Evolutionary conservation across 257 asterid genomes (phyloP).

Genomic region (Apocynum venetum): DNA sequence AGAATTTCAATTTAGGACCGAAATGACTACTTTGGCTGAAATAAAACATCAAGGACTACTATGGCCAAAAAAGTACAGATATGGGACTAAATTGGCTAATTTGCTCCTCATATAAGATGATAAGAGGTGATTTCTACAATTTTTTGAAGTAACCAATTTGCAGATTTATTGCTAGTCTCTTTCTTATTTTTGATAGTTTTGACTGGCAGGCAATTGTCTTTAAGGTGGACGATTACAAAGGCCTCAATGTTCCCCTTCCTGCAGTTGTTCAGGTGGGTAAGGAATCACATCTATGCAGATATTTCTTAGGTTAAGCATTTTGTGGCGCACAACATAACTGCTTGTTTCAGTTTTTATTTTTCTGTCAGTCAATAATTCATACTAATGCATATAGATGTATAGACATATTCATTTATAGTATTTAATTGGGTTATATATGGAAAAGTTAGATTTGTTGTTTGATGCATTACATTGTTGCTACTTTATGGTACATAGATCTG

Average conservation of each 20-base stretch:
- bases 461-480: not conserved
- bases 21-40: no score
- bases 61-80: no score
- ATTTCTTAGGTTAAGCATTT: not conserved
- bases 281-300: conserved; percentile 15
- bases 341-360: not conserved
- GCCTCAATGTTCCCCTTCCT: conserved; percentile 87
- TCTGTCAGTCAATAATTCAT: not conserved
- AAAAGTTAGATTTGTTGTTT: not conserved
- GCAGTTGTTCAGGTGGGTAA: conserved; percentile 77
- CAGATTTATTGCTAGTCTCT: conserved; percentile 3
- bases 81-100: no score
- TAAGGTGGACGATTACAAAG: conserved; percentile 62
- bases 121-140: not conserved
- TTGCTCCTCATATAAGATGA: not conserved
- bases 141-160: not conserved
- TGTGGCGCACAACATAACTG: not conserved
- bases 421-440: not conserved
- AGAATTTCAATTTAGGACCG: no score
- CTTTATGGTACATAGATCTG: not conserved
- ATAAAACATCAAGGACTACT: no score
- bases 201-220: conserved; percentile 82
- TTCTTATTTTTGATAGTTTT: conserved; percentile 8
- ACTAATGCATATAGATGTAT: not conserved
- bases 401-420: not conserved